These are phyloP conservation scores for Pichia manshurica DNA, from an alignment of 805 yeast species.

Conservation along the genomic window DNA sequence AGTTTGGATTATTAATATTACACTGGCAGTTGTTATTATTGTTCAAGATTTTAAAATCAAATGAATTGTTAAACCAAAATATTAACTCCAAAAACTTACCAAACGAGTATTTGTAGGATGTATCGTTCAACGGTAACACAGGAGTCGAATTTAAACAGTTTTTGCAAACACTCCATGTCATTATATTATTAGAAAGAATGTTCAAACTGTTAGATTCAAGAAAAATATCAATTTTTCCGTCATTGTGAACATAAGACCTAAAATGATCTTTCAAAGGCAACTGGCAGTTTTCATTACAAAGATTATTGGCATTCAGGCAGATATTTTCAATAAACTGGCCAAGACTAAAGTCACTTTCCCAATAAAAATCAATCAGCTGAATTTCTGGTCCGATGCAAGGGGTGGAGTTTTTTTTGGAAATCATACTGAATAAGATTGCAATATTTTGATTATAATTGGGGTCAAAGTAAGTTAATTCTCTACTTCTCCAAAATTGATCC, in stretches of 20 bases:
- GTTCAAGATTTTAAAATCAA: slow-evolving; percentile 9
- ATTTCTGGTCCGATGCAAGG: slow-evolving; percentile 91
- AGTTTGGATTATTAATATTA: slow-evolving; percentile 31
- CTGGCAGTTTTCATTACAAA: slow-evolving; percentile 81
- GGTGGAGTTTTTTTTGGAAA: slow-evolving; percentile 75
- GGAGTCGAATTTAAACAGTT: slow-evolving; percentile 73
- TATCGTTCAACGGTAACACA: slow-evolving; percentile 73
- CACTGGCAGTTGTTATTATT: slow-evolving; percentile 44
- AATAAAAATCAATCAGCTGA: slow-evolving; percentile 79
- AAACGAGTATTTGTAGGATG: slow-evolving; percentile 84
- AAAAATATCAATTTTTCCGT: slow-evolving; percentile 72
- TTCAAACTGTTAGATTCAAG: slow-evolving; percentile 56
- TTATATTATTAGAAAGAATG: slow-evolving; percentile 58
- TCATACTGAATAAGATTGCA: slow-evolving; percentile 72
- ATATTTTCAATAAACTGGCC: slow-evolving; percentile 85
- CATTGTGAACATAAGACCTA: slow-evolving; percentile 83
- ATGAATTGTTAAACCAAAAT: slow-evolving; percentile 47
- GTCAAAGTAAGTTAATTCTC: slow-evolving; percentile 49
- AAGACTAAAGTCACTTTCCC: slow-evolving; percentile 84
- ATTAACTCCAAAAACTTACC: slow-evolving; percentile 87
- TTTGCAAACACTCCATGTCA: slow-evolving; percentile 91
- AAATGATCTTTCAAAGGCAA: slow-evolving; percentile 66
- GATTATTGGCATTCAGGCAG: slow-evolving; percentile 56
- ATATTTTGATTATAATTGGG: slow-evolving; percentile 75
- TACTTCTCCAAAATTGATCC: slow-evolving; percentile 49